Evolutionary conservation across 805 yeast species (phyloP), one percentile per base, ranked within the genome.

Genomic region (Phaffomyces antillensis): DNA sequence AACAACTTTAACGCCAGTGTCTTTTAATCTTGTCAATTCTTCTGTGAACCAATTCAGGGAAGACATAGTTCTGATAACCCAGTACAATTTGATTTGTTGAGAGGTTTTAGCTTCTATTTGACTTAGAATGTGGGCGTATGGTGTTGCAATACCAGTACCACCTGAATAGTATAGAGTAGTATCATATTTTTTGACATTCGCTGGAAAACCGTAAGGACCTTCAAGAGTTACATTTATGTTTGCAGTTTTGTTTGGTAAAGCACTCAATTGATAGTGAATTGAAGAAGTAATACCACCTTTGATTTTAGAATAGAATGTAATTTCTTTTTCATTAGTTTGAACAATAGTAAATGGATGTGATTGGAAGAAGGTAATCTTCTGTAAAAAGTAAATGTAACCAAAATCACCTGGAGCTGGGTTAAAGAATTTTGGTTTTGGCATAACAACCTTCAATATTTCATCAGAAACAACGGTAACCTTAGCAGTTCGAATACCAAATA

Each of bases 261-360:
- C 42, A 39, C 37, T 62, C 61, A 48, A 55, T 31, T 42, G 60
- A 44, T 48, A 65, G 39, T 55, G 69, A 36, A 50, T 44, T 18
- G 49, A 40, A 17, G 59, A 52, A n/a, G 60, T 56, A 30, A 78
- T 62, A 55, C 87, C 88, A 30, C 74, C 72, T 59, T 78, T 77
- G 40, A 71, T 74, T 58, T 75, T 77, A 48, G 76, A 68, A 51
- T 63, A 70, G 48, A 76, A 65, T 4, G 68, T 64, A 25, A 77
- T 60, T 41, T 64, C 61, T 50, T 64, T 63, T 33, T 64, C 65
- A 42, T 56, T 57, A 5, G 71, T 60, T 43, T 71, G 71, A 37
- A 75, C 67, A 24, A 76, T 63, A 5, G 91, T 80, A 63, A 86
- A 83, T 13, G 91, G 91, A 58, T 83, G 88, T 7, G 83, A 76